Evolutionary conservation across 2,329 filamentous ascomycete genomes (phyloP).

Genomic region (Aspergillus piperis): DNA sequence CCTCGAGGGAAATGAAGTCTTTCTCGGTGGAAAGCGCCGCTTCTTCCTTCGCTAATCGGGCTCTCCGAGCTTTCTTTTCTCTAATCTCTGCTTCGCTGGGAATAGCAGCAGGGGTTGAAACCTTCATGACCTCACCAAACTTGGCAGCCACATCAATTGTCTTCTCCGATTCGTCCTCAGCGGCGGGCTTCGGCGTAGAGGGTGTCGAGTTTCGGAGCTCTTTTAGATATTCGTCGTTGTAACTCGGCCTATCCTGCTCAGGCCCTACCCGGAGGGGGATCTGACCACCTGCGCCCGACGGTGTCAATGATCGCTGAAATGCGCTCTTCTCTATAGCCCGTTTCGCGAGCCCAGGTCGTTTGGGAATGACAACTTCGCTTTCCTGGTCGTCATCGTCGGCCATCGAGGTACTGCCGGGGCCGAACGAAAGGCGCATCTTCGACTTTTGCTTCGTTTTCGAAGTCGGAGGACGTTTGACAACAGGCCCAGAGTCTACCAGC

Average conservation of each 20-base stretch:
- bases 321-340: constrained; percentile 69
- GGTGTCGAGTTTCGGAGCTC: constrained; percentile 86
- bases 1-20: constrained; percentile 48
- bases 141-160: constrained; percentile 53
- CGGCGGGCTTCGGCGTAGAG: constrained; percentile 66
- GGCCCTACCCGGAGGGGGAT: constrained; percentile 61
- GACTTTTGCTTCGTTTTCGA: constrained; percentile 68
- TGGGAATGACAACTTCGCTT: constrained; percentile 60
- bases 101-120: constrained; percentile 53
- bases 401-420: constrained; percentile 58
- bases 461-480: constrained; percentile 55
- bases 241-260: constrained; percentile 72
- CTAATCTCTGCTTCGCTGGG: constrained; percentile 81
- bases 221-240: constrained; percentile 82
- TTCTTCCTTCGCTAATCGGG: constrained; percentile 73
- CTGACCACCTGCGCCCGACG: constrained; percentile 50
- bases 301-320: constrained; percentile 55
- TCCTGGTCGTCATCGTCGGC: constrained; percentile 58
- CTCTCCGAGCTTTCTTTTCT: constrained; percentile 86
- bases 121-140: constrained; percentile 46
- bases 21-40: constrained; percentile 61
- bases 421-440: constrained; percentile 76
- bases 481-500: constrained; percentile 47
- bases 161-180: constrained; percentile 52
- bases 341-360: constrained; percentile 60